Conservation (phyloP, 495 filamentous ascomycete genomes). For the Penicillium nucicola region DNA sequence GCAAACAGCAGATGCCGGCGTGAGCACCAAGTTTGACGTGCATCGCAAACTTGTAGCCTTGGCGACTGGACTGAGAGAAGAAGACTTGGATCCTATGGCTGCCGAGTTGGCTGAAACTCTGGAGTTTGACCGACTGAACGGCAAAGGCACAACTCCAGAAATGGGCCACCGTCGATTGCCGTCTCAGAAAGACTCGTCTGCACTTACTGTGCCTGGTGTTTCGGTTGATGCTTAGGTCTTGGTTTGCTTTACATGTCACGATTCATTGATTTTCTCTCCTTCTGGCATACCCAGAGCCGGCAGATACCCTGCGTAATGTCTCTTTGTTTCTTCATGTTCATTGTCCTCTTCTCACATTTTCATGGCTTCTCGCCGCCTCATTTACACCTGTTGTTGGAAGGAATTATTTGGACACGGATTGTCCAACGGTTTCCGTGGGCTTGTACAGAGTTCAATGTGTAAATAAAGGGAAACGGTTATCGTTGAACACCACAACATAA, state of each 20-base stretch:
- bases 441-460: not conserved
- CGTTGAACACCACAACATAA: too few species aligned
- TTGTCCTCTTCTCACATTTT: slow-evolving; percentile 5
- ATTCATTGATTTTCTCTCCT: slow-evolving; percentile 32
- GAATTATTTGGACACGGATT: too few species aligned
- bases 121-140: slow-evolving; percentile 46
- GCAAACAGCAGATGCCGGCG: slow-evolving; percentile 46
- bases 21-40: slow-evolving; percentile 50
- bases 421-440: not conserved
- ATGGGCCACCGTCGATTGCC: slow-evolving; percentile 17
- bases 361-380: not conserved
- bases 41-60: slow-evolving; percentile 52
- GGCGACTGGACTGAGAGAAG: slow-evolving; percentile 48
- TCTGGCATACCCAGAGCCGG: slow-evolving; percentile 21
- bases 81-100: slow-evolving; percentile 48
- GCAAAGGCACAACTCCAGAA: slow-evolving; percentile 33
- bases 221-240: slow-evolving; percentile 34
- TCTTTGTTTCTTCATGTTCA: slow-evolving; percentile 15
- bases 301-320: slow-evolving; percentile 25
- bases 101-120: slow-evolving; percentile 45
- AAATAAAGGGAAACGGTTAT: too few species aligned
- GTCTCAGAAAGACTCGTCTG: slow-evolving; percentile 21
- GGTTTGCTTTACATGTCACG: slow-evolving; percentile 22
- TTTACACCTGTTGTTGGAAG: not conserved
- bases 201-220: slow-evolving; percentile 27